Evolutionary conservation across 177 flowering plant genomes (phyloP), one percentile per base, ranked within the genome.

Genomic region (Tripterygium wilfordii): DNA sequence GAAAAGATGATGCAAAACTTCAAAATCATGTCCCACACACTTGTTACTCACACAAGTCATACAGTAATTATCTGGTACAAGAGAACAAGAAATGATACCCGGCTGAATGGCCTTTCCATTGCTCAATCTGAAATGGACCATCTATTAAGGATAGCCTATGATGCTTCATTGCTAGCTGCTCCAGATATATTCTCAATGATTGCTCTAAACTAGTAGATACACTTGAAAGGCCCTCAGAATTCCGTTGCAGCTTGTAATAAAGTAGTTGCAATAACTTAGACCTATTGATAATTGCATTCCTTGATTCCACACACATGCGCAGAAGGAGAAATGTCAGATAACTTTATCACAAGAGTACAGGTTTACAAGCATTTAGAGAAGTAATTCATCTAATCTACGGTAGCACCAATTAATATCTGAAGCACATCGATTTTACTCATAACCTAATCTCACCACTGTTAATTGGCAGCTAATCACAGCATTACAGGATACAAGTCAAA

Each of bases 81-180:
- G 36, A 6, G 15, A 18, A 2, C 9, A 6, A 19, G 2, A 40
- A 30, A 2, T 1, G 1, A 58, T 68, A 87, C 96, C 91, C 67
- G 19, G 35, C 54, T 29, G 76, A 63, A 62, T 84, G 94, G 36
- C 75, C 78, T 56, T 66, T 73, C 94, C 88, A 88, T 49, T 79
- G 90, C 50, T 67, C 68, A 49, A 82, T 54, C 45, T 54, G 37
- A 58, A 69, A 48, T 13, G 45, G 43, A 29, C 80, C 82, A 32
- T 55, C 49, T 44, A 49, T 52, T 17, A 88, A 57, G 18, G 81
- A 62, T 21, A 43, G 46, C 30, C 66, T 65, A 36, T 88, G 94
- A 30, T 68, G 71, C 45, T 74, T 63, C 79, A 77, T 60, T 19
- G 88, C 96, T 18, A 74, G 26, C 40, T 70, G 58, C 64, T 71